phyloP scores from a whole-genome alignment of 2,329 filamentous ascomycete species.

The Shiraia bambusicola region DNA sequence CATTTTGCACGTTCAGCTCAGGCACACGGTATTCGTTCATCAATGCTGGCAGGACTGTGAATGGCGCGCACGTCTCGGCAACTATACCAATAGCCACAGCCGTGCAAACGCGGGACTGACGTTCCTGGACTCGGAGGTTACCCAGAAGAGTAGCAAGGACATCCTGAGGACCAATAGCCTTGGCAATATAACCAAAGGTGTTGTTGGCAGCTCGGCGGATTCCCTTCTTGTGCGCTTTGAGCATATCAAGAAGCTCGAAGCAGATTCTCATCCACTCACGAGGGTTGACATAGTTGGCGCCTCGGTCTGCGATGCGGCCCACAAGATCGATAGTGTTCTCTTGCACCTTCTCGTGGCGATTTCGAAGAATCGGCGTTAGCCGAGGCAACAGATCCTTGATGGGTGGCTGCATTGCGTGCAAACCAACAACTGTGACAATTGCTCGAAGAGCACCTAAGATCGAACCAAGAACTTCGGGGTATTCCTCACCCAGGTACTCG shows the following conservation, averaged over 20 bases:
- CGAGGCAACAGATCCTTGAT: conserved; percentile 95
- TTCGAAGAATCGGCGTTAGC: conserved; percentile 95
- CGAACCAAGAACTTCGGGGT: conserved; percentile 94
- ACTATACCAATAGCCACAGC: conserved; percentile 98
- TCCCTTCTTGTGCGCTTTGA: conserved; percentile 99
- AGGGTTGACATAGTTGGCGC: conserved; percentile 93
- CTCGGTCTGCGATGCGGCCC: conserved; percentile 94
- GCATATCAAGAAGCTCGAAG: conserved; percentile 97
- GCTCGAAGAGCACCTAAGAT: conserved; percentile 93
- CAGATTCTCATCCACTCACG: conserved; percentile 99
- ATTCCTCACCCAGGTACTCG: conserved; percentile 97
- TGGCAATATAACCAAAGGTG: conserved; percentile 98
- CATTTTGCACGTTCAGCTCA: conserved; percentile 97
- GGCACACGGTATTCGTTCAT: conserved; percentile 99
- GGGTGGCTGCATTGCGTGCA: conserved; percentile 96
- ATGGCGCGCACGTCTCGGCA: conserved; percentile 95
- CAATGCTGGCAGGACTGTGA: conserved; percentile 94
- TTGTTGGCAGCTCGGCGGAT: conserved; percentile 98
- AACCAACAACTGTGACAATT: conserved; percentile 96
- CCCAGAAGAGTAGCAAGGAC: conserved; percentile 93
- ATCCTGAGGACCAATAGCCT: conserved; percentile 97
- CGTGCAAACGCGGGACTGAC: conserved; percentile 96
- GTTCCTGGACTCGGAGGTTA: conserved; percentile 94
- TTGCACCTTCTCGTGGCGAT: conserved; percentile 98
- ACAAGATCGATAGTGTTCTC: conserved; percentile 99